Conservation (phyloP, 768 basidiomycete genomes). For the Boletus insuetus region DNA sequence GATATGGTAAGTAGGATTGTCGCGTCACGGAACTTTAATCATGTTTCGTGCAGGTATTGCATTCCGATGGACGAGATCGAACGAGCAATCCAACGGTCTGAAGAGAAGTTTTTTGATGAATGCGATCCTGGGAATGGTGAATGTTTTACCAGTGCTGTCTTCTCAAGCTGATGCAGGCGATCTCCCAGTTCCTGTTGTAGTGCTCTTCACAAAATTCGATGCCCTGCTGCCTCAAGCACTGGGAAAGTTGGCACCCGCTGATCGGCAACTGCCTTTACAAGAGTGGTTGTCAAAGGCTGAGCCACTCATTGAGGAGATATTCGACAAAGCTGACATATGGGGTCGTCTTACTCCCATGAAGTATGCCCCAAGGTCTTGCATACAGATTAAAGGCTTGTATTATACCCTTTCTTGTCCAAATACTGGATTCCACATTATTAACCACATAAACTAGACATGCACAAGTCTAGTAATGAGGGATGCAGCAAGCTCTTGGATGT, state of each 20-base stretch:
- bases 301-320: neutral
- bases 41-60: neutral
- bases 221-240: neutral
- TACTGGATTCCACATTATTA: neutral
- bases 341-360: neutral
- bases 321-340: neutral
- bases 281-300: neutral
- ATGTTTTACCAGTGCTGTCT: neutral
- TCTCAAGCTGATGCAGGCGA: neutral
- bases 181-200: neutral
- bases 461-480: neutral
- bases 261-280: neutral
- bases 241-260: neutral
- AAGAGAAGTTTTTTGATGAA: neutral
- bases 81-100: neutral
- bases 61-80: constrained; percentile 4
- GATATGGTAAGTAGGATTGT: neutral
- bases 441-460: neutral
- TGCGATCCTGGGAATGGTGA: neutral
- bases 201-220: constrained; percentile 7
- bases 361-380: neutral
- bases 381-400: neutral
- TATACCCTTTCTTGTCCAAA: too few species aligned
- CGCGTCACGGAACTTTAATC: too few species aligned
- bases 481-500: neutral